These are phyloP conservation scores for Suillus luteus DNA, from an alignment of 768 basidiomycete genomes.

Conservation along the genomic window DNA sequence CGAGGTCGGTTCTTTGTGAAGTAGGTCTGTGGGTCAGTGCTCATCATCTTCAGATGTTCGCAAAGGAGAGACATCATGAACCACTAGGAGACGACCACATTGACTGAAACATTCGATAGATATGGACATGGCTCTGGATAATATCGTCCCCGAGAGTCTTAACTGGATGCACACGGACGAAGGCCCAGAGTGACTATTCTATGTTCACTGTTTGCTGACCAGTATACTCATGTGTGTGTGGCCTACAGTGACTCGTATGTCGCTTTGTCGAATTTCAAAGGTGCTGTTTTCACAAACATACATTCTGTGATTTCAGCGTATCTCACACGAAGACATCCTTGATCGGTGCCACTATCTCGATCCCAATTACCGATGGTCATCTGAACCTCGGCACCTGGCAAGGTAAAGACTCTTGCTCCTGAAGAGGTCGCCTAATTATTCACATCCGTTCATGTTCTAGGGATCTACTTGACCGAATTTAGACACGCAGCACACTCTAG, in stretches of 20 bases:
- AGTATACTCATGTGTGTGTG: constrained; percentile 11
- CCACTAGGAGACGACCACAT: constrained; percentile 14
- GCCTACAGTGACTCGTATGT: constrained; percentile 71
- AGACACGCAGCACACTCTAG: constrained; percentile 66
- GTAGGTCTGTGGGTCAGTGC: background rate
- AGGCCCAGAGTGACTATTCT: constrained; percentile 76
- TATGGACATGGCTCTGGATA: constrained; percentile 94
- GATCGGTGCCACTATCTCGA: constrained; percentile 76
- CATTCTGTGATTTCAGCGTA: constrained; percentile 47
- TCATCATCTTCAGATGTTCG: constrained; percentile 40
- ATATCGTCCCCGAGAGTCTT: constrained; percentile 81
- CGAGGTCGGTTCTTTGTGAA: constrained; percentile 46
- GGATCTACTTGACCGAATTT: constrained; percentile 90
- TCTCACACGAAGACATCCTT: constrained; percentile 91
- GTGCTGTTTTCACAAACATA: constrained; percentile 13
- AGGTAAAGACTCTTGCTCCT: constrained; percentile 46
- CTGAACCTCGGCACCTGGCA: constrained; percentile 94
- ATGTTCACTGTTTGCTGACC: constrained; percentile 11
- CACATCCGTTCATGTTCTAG: constrained; percentile 31
- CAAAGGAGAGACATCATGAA: constrained; percentile 35
- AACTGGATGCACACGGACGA: constrained; percentile 89
- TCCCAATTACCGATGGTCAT: constrained; percentile 80
- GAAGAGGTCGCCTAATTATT: background rate
- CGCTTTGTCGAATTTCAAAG: background rate
- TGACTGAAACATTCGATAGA: constrained; percentile 54